These are phyloP conservation scores for Eruca vesicaria DNA, from an alignment of 441 rosid genomes.

Conservation along the genomic window DNA sequence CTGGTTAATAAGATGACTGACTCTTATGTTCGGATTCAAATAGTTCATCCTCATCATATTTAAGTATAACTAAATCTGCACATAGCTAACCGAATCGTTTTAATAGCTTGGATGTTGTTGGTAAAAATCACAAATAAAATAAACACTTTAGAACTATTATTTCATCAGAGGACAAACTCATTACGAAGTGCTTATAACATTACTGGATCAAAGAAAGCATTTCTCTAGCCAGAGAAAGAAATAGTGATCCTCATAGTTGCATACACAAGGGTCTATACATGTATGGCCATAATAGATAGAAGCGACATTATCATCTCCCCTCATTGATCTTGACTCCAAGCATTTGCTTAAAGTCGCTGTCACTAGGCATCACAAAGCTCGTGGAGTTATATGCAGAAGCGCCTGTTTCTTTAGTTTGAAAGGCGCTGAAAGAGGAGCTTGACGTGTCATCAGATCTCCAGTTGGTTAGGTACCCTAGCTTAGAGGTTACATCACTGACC, in stretches of 20 bases:
- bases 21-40: no score
- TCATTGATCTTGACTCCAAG: constrained; percentile 24
- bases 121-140: no score
- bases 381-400: constrained; percentile 15
- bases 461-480: constrained; percentile 55
- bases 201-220: neutral
- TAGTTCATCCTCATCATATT: no score
- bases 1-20: no score
- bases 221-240: neutral
- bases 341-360: constrained; percentile 13
- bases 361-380: constrained; percentile 11
- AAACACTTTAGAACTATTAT: no score
- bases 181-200: no score
- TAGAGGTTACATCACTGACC: constrained; percentile 40
- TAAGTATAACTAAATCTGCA: no score
- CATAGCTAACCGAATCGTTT: no score
- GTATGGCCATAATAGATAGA: neutral
- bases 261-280: neutral
- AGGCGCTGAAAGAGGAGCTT: constrained; percentile 11
- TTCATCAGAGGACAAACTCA: no score
- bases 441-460: constrained; percentile 43
- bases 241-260: neutral
- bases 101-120: no score
- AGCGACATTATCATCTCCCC: constrained; percentile 18
- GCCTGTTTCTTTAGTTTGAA: constrained; percentile 1